These are phyloP conservation scores for Exophiala viscosa DNA, from an alignment of 2,329 filamentous ascomycete genomes.

Conservation along the genomic window DNA sequence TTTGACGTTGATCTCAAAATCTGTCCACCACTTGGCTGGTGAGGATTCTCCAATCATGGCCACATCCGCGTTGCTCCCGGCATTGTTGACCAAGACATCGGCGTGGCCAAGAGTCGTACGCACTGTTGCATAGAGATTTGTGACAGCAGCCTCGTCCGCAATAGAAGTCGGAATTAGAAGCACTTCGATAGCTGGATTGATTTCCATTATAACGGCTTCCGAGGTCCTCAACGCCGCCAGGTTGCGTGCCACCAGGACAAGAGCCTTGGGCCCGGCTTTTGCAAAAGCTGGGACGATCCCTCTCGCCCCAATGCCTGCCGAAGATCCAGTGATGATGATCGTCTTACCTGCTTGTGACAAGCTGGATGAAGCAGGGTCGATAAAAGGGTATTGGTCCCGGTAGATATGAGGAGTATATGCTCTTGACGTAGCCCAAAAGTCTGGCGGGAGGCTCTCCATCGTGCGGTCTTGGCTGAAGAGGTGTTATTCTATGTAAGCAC, in stretches of 20 bases:
- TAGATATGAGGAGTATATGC: constrained; percentile 36
- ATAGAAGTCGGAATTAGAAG: constrained; percentile 35
- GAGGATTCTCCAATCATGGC: constrained; percentile 10
- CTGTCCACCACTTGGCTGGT: constrained; percentile 21
- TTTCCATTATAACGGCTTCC: constrained; percentile 29
- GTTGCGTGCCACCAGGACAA: constrained; percentile 35
- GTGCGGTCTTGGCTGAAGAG: no score
- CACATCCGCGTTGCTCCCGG: constrained; percentile 22
- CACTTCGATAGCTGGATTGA: no score
- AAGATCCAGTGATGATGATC: constrained; percentile 42
- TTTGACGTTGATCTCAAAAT: constrained; percentile 25
- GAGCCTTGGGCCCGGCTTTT: constrained; percentile 34
- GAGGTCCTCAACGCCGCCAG: constrained; percentile 28
- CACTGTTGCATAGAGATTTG: constrained; percentile 26
- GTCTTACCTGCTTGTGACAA: constrained; percentile 37
- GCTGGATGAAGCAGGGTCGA: constrained; percentile 34
- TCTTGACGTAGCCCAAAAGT: constrained; percentile 27
- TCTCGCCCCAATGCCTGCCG: constrained; percentile 37
- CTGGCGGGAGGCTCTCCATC: constrained; percentile 24
- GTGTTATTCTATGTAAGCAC: no score
- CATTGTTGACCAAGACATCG: constrained; percentile 37
- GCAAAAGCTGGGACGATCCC: constrained; percentile 37
- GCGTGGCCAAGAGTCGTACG: constrained; percentile 15
- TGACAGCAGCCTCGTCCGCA: constrained; percentile 26
- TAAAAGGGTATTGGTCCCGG: constrained; percentile 38